Evolutionary conservation across 1,284 basidiomycete genomes (phyloP), one percentile per base, ranked within the genome.

Genomic region (Cryptococcus hybrid): DNA sequence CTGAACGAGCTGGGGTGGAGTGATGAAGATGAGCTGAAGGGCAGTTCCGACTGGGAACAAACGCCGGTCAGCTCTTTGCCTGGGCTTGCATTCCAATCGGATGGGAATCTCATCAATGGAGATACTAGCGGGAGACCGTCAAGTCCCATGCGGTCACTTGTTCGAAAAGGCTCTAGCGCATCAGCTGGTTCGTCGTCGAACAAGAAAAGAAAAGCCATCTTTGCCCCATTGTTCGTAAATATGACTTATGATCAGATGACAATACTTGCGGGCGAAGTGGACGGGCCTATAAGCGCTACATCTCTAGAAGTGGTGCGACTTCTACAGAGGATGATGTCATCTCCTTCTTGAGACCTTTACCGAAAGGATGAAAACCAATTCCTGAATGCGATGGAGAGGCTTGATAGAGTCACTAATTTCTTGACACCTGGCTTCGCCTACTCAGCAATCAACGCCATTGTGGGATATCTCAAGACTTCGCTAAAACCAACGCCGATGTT

Each of bases 251-350:
- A 71, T n/a, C 74, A 76, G 53, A 68, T 67, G 9, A 47, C 56
- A 0, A 15, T 69, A 4, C 75, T 88, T 56, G 79, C 82, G 1
- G 80, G 80, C 47, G 86, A 88, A 60, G 61, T 74, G 18, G 82
- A 86, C 66, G 80, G 85, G 59, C 64, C 73, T 1, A 81, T 88
- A 18, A 81, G 85, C 2, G 81, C 79, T 15, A 75, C 82, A 0
- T 85, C 88, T 7, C 81, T 83, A 36, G 82, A 81, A 47, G 74
- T 85, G 4, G 67, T 89, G 18, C 64, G 86, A n/a, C 84, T 88
- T 59, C 74, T 88, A 37, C 87, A 90, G 83, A 82, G 88, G 87
- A 89, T 65, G 89, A 91, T 64, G 84, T 88, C 1, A 78, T 81
- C 15, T 77, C 87, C 6, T 76, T 89, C 12, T 80, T 84, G 11